Base-by-base conservation (phyloP, 148 eudicot genomes). In the Selenicereus undatus region DNA sequence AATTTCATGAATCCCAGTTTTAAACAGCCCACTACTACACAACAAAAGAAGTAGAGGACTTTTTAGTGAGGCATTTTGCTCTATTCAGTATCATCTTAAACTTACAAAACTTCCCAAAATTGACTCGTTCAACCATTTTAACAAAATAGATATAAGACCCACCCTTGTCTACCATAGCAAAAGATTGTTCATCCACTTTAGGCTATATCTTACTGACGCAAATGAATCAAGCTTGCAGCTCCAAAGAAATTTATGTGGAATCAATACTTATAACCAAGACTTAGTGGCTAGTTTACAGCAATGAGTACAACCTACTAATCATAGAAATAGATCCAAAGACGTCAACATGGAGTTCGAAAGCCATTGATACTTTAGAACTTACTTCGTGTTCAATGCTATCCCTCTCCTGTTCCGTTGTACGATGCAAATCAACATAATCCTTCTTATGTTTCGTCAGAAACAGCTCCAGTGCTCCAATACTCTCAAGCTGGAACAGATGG, bases 321-420 rank as follows among this genome's bases (percentile, higher is more conserved):
- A 36, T 42, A 22, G 26, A 72, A 72, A 72, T 11, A 72, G 27
- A 36, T 18, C 75, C 50, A 72, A 39, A 74, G 3, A 60, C 50
- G 27, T 17, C 75, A 51, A 20, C 54, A 65, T 50, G 35, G 48
- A 22, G 21, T 60, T 60, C 50, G 1, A 32, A 21, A 42, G 39
- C 20, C 8, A 22, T 21, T 22, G 29, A 76, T 13, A 68, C 50
- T n/a, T 58, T 21, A 45, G 39, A 62, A 78, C 95, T 82, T 92
- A 96, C 99, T 88, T 96, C 98, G 82, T 94, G 97, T 89, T 96
- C 99, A 81, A 96, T 94, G 89, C 94, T 85, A 84, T 96, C 99
- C 78, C 99, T 87, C 86, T 96, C 99, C 76, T 89, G 88, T 86
- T 96, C 99, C 76, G 97, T 91, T 0, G 98, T 93, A 54, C 99